These are phyloP conservation scores for Colletotrichum eleusines DNA, from an alignment of 2,329 filamentous ascomycete genomes.

Conservation along the genomic window DNA sequence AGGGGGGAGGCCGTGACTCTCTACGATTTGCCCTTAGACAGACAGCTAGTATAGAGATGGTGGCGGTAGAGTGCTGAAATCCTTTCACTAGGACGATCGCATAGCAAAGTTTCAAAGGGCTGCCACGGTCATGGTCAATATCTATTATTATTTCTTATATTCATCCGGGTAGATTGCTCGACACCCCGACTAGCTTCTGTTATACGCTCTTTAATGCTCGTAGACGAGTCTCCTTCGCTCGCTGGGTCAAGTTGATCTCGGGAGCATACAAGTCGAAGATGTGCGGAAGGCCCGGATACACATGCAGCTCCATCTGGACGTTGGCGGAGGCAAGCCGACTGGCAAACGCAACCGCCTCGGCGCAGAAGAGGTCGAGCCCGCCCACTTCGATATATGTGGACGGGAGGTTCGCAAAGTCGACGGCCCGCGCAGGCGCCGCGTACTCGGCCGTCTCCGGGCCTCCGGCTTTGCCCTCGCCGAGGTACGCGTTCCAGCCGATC, in stretches of 20 bases:
- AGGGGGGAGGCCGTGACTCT: too few species aligned
- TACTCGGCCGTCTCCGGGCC: slow-evolving; percentile 34
- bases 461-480: slow-evolving; percentile 38
- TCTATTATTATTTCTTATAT: not conserved
- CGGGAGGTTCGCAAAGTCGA: slow-evolving; percentile 48
- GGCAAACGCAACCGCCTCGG: slow-evolving; percentile 51
- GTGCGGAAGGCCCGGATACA: slow-evolving; percentile 57
- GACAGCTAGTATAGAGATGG: too few species aligned
- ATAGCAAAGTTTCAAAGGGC: not conserved
- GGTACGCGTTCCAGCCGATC: slow-evolving; percentile 45
- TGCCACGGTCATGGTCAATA: not conserved
- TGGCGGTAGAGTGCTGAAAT: too few species aligned
- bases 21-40: too few species aligned
- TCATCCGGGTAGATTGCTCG: too few species aligned
- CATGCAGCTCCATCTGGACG: slow-evolving; percentile 54
- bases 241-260: slow-evolving; percentile 8
- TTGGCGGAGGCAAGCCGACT: slow-evolving; percentile 48
- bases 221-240: slow-evolving; percentile 16
- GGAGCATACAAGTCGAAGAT: slow-evolving; percentile 49
- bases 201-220: slow-evolving; percentile 14
- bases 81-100: not conserved
- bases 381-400: slow-evolving; percentile 55
- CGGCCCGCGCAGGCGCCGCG: slow-evolving; percentile 45
- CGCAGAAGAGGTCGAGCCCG: slow-evolving; percentile 53
- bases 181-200: not conserved